Evolutionary conservation across 83 land plant genomes (phyloP), one percentile per base, ranked within the genome.

Genomic region (Picea abies): DNA sequence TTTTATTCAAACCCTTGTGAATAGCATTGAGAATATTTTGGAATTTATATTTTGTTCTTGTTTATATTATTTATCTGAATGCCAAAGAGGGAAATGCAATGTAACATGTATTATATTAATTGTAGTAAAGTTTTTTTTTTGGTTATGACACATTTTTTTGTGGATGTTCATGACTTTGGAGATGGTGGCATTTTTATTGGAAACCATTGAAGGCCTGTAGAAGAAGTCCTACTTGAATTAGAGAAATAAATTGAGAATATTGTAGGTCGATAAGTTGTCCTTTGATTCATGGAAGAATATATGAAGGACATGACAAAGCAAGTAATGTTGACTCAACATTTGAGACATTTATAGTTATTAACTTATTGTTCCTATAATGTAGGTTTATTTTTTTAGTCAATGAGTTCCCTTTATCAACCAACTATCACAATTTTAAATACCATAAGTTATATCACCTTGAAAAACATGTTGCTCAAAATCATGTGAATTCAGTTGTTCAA

Each of bases 161-260:
- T 88, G 20, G 99, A 95, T 89, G 98, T 92, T 11, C 86, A 98
- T 49, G 88, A 98, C 72, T 95, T 97, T 90, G 99, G 99, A 39
- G 99, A 97, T 87, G 99, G 99, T 6, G 99, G 96, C 3, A 93
- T 97, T 63, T 95, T 93, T 66, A 89, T 97, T 84, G 99, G 99
- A 22, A 97, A 93, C 83, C 84, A 95, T 89, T 87, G 99, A 82
- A 93, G 66, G 81, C 98, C 99, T 20, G 85, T 95, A 76, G 96
- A 92, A 58, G 99, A 95, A 83, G 99, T 91, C 26, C 91, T 89
- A 19, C 94, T 94, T n/a, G 90, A 87, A 79, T 81, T 97, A 87
- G 93, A 95, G 84, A 91, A 91, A 62, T 92, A 91, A 83, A 87
- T 97, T 5, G 86, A 96, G 26, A 91, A 95, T 78, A 96, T 95